Evolutionary conservation across 1,284 basidiomycete species (phyloP), one percentile per base, ranked within the genome.

Genomic region (Apiotrichum brassicae): DNA sequence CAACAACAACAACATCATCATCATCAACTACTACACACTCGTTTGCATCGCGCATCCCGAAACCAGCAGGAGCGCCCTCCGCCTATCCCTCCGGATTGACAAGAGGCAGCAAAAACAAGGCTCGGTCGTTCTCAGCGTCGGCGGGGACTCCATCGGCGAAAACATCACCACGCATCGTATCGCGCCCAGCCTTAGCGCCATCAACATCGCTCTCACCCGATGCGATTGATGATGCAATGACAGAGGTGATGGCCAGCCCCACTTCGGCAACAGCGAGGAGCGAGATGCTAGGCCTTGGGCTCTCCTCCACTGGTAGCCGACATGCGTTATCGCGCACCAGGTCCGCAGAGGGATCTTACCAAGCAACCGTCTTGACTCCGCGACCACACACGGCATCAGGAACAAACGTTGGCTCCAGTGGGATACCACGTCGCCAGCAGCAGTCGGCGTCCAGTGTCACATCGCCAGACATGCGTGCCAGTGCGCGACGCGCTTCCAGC

Each of bases 101-200:
- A 14, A 12, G 14, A 7, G 6, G n/a, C n/a, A n/a, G n/a, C n/a
- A n/a, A n/a, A n/a, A n/a, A n/a, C 18, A 43, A 51, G 39, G 34
- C 28, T 4, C 49, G 45, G 13, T 46, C 49, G 16, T 16, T 34
- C 3, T 50, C 49, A 13, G 49, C 42, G 11, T 49, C 48, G n/a
- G 46, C 41, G 18, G 40, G 40, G 6, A 36, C 35, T 13, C 30
- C 37, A 4, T 13, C 22, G 8, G 23, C 45, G 24, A n/a, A 9
- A 14, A 14, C 37, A 37, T 34, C 39, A 14, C 13, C 26, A 1
- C 20, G 14, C 18, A 36, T 43, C n/a, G 46, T 34, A 14, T 22
- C 41, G 19, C 33, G 18, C 12, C 18, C n/a, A 20, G 14, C 33
- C n/a, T n/a, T n/a, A 16, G n/a, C 33, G n/a, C 12, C 33, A 16